Evolutionary conservation across 164 flowering plant species (phyloP), one percentile per base, ranked within the genome.

Genomic region (Hamamelis virginiana): DNA sequence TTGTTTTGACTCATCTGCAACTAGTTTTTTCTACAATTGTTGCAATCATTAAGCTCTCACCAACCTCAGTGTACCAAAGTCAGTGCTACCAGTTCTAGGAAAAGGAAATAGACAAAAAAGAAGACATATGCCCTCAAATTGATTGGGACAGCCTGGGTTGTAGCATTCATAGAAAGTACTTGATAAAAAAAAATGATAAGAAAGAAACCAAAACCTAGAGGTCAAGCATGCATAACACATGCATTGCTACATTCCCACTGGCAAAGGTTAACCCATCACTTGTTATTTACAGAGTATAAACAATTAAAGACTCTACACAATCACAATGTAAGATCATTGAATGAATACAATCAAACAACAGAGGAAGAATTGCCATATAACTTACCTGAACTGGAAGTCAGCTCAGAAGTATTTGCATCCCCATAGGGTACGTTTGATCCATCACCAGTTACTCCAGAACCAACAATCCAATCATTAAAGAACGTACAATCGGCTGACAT

Each of bases 401-500:
- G 59, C 74, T 67, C 78, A 33, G 74, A 66, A 67, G 69, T 45
- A 52, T 74, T 64, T 59, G 76, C 76, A 73, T 72, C 71, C 41
- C 23, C 73, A 59, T 68, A 61, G 28, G 70, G 53, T 61, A 46
- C 57, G 69, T 60, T 22, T 18, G 69, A 75, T 19, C 69, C 77
- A 45, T 80, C 78, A 65, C 44, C 66, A 65, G 69, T 33, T 59
- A 47, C 74, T 71, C 75, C 85, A 51, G 87, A 74, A 68, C 80
- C 84, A 77, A 69, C 81, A 64, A 62, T 67, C 87, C 80, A 81
- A 71, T 91, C 84, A 68, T 78, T 85, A 26, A 93, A 80, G 70
- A 78, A 78, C 82, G 82, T 81, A 80, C 90, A 86, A 74, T 90
- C 93, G 62, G 89, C 80, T 65, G 98, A 85, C 87, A 84, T 85